phyloP scores from a whole-genome alignment of 129 eudicot species.

The Chrysanthemum lavandulifolium region DNA sequence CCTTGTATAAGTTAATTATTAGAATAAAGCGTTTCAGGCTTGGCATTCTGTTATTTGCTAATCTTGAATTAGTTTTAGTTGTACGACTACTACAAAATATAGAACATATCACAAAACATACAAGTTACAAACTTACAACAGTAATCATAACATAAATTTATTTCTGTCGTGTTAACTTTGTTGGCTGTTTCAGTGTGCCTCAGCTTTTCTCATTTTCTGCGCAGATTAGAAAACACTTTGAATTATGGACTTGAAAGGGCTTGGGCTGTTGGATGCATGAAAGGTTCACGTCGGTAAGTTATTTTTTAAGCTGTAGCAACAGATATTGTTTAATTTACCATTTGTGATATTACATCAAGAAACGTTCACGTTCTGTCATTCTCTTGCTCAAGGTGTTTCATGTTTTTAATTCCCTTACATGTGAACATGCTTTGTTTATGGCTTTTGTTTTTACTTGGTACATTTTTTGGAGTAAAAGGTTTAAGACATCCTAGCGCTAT shows the following conservation, averaged over 20 bases:
- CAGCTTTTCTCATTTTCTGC: constrained; percentile 4
- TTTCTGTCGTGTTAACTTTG: not conserved
- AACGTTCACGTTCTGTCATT: not conserved
- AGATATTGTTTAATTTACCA: not conserved
- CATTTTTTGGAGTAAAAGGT: constrained; percentile 11
- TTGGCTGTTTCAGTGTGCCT: not conserved
- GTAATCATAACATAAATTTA: not conserved
- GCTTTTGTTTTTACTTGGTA: constrained; percentile 12
- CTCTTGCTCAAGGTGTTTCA: constrained; percentile 15
- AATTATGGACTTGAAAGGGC: constrained; percentile 89
- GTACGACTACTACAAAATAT: not conserved
- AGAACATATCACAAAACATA: not conserved
- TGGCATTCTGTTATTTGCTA: not conserved
- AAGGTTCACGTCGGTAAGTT: constrained; percentile 77
- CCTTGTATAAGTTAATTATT: constrained; percentile 8
- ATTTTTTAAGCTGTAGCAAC: not conserved
- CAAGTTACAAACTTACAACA: constrained; percentile 5
- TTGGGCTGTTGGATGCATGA: constrained; percentile 85
- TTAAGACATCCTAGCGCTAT: not conserved
- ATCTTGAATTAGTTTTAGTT: not conserved
- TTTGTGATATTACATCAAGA: not conserved
- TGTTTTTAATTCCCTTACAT: not conserved
- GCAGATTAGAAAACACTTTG: constrained; percentile 87
- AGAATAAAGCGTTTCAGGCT: constrained; percentile 6
- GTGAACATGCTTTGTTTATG: constrained; percentile 5